These are phyloP conservation scores for Solanum ossicruentum DNA, from an alignment of 257 asterid genomes.

Conservation along the genomic window DNA sequence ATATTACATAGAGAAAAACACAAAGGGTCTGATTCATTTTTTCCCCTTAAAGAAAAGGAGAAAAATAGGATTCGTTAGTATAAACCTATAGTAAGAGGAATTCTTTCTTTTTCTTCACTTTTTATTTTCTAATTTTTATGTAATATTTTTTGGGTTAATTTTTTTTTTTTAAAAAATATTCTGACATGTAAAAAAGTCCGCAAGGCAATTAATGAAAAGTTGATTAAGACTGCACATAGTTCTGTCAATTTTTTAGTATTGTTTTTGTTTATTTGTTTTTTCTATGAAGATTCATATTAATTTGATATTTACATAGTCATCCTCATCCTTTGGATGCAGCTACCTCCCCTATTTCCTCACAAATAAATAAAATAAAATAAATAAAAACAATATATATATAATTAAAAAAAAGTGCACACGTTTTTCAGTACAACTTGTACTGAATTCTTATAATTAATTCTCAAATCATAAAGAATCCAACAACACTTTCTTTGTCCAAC, in stretches of 20 bases:
- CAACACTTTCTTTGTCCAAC: not conserved
- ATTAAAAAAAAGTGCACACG: not conserved
- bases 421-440: not conserved
- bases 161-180: not conserved
- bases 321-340: not conserved
- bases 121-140: not conserved
- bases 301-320: not conserved
- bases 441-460: not conserved
- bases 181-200: conserved; percentile 16
- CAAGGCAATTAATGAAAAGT: conserved; percentile 9
- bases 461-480: not conserved
- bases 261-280: not conserved
- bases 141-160: not conserved
- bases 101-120: too few relatives aligned
- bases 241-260: not conserved
- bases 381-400: not conserved
- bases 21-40: not conserved
- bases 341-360: not conserved
- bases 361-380: not conserved
- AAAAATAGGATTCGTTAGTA: not conserved
- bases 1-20: not conserved
- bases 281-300: not conserved
- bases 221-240: not conserved
- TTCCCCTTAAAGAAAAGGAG: not conserved
- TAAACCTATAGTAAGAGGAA: not conserved